Evolutionary conservation across 2,329 filamentous ascomycete species (phyloP), one percentile per base, ranked within the genome.

Genomic region (Aspergillus piperis): DNA sequence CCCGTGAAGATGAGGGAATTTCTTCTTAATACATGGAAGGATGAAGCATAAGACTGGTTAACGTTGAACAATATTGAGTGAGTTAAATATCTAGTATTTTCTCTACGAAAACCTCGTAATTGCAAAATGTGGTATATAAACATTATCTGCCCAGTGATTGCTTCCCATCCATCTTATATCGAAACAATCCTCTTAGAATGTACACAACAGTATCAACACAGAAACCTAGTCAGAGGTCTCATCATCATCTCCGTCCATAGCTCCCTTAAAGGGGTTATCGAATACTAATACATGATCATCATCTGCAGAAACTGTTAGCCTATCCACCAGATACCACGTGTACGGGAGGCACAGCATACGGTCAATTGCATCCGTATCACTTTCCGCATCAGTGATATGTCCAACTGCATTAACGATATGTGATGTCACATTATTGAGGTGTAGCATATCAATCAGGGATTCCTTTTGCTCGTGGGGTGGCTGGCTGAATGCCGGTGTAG

Each of bases 1-100:
- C 62, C 71, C 15, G 48, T 66, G 5, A 67, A 62, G 15, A 58
- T 74, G 36, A 71, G 57, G 41, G 57, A 71, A 4, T 66, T 74
- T 3, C 39, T 74, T 19, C 11, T 19, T 3, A 21, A 54, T 0
- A 50, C 56, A 3, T 67, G 65, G 65, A 38, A 36, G 7, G 42
- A 53, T 7, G 54, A 47, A 36, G 8, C 25, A 8, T 62, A 51
- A 32, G 30, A 6, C 10, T 53, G 8, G 1, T 3, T 13, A 11
- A 17, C 0, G 25, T 8, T 27, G 25, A 27, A 19, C 11, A 19
- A 21, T 11, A 44, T 7, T 44, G 19, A 8, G 19, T 44, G 41
- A 21, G 8, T 44, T 1, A 13, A 15, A 6, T 23, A 44, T 13
- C 3, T 21, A 7, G 10, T 23, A 8, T 11, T 23, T 23, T 19